Evolutionary conservation across 139 green algal species (phyloP).

Genomic region (Chlamydomonas sp.): DNA sequence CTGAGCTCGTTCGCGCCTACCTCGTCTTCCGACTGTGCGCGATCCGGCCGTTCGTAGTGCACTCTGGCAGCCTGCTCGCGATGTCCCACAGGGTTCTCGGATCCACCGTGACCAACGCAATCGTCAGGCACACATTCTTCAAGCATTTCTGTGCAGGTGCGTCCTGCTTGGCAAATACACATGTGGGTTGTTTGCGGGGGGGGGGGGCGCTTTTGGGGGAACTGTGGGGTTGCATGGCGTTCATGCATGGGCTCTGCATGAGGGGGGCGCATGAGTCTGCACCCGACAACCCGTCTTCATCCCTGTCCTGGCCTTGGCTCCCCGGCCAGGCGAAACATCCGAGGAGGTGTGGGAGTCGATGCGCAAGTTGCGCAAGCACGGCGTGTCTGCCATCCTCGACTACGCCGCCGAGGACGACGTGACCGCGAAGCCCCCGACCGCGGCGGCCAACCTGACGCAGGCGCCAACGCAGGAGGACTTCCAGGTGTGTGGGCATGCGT

Average conservation of each 20-base stretch:
- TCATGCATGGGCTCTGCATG: no score
- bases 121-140: slow-evolving; percentile 73
- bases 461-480: neutral
- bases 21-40: slow-evolving; percentile 27
- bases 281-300: neutral
- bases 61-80: slow-evolving; percentile 43
- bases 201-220: no score
- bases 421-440: neutral
- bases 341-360: slow-evolving; percentile 47
- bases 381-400: slow-evolving; percentile 48
- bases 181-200: no score
- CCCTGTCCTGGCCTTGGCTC: no score
- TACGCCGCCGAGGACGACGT: slow-evolving; percentile 54
- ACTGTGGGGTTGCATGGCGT: no score
- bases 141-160: slow-evolving; percentile 76
- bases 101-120: slow-evolving; percentile 31
- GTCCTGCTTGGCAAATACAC: no score
- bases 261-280: no score
- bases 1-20: slow-evolving; percentile 16
- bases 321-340: slow-evolving; percentile 53
- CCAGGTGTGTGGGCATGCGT: no score
- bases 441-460: neutral
- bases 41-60: slow-evolving; percentile 3
- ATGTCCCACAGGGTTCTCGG: slow-evolving; percentile 46
- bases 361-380: slow-evolving; percentile 17